phyloP scores from a whole-genome alignment of 2,329 filamentous ascomycete species.

The Cephalotrichum gorgonifer region DNA sequence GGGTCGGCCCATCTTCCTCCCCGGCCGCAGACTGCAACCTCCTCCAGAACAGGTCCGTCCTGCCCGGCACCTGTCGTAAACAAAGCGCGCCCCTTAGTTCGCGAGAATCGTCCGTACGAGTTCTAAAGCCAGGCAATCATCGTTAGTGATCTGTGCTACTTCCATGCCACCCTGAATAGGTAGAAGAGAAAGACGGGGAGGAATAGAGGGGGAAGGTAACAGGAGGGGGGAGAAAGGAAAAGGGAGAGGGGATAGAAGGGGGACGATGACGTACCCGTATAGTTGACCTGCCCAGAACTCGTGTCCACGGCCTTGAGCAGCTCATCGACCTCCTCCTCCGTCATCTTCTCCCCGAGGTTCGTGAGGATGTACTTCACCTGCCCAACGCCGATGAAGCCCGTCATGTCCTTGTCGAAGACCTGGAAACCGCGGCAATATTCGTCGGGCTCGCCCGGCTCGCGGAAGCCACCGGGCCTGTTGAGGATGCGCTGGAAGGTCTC shows the following conservation, averaged over 20 bases:
- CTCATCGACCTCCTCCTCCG: slow-evolving; percentile 96
- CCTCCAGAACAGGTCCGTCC: not conserved
- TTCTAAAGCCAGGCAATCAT: slow-evolving; percentile 36
- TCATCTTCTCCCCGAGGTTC: slow-evolving; percentile 98
- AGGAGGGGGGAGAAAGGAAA: no score
- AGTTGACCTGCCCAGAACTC: slow-evolving; percentile 93
- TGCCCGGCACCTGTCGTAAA: not conserved
- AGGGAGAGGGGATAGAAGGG: not conserved
- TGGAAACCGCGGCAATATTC: slow-evolving; percentile 99
- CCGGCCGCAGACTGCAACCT: not conserved
- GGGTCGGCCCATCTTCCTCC: not conserved
- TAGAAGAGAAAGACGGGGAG: not conserved
- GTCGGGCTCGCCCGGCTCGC: slow-evolving; percentile 92
- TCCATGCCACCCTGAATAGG: not conserved
- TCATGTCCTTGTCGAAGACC: slow-evolving; percentile 99
- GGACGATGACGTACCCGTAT: slow-evolving; percentile 59
- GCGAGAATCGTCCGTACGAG: slow-evolving; percentile 80
- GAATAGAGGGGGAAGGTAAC: not conserved
- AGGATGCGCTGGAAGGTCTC: slow-evolving; percentile 94
- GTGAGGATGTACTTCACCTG: slow-evolving; percentile 97
- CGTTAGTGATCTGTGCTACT: not conserved
- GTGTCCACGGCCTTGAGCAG: slow-evolving; percentile 97
- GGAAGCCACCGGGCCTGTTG: slow-evolving; percentile 95
- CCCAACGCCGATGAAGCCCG: slow-evolving; percentile 92
- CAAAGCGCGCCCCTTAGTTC: slow-evolving; percentile 45